Evolutionary conservation across 139 green algal genomes (phyloP), one percentile per base, ranked within the genome.

Genomic region (Axilococcus clingmanii): DNA sequence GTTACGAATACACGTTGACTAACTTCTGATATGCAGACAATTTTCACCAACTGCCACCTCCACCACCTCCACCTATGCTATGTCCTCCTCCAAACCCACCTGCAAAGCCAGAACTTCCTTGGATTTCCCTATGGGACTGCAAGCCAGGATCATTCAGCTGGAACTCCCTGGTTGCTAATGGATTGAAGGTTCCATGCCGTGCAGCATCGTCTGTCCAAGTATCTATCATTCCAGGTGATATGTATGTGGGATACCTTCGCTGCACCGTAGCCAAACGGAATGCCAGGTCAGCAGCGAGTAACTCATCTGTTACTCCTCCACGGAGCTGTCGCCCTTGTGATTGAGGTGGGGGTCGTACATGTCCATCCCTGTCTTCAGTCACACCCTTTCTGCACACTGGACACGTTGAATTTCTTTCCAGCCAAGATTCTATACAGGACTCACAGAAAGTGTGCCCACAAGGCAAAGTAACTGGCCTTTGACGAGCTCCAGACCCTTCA

Each of bases 381-480:
- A 74, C 22, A 29, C 55, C 45, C 23, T 72, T 44, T 19, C 71
- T 49, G 67, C 71, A 79, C 31, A 79, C 59, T 19, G 71, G 71
- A 57, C 71, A 79, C 29, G 56, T 78, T 45, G 57, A 55, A 14
- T 52, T 52, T 15, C 32, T 47, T 33, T 66, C 51, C 28, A 77
- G 47, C 69, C 69, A 77, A 25, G 36, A 40, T 14, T 35, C 22
- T 20, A 56, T 23, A 48, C 73, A 80, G 0, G 57, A 50, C 48
- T 74, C 70, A 48, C 71, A 80, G 37, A 82, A 77, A n/a, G 59
- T 62, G 48, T 82, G 74, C 4, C 74, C 67, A 48, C 74, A 82
- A 19, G 27, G 57, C 19, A 80, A 49, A 16, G 61, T 68, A 14
- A 80, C 33, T 0, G 57, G 45, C 9, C 29, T 22, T 29, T 38